Base-by-base conservation (phyloP, 1,284 basidiomycete genomes). In the Moniliophthora roreri region DNA sequence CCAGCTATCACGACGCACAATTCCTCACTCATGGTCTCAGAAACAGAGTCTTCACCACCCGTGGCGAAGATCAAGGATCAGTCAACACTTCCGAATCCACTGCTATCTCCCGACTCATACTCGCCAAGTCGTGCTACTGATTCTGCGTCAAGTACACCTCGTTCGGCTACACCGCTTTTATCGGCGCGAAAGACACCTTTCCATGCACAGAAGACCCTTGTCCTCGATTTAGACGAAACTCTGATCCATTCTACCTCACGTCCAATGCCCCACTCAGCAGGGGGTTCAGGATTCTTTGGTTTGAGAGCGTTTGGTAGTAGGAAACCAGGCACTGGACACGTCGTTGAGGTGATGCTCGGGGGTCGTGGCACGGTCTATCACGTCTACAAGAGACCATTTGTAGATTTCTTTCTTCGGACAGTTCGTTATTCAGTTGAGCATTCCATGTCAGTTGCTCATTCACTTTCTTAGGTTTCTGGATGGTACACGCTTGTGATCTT, bases 401-500 rank as follows among this genome's bases (percentile, higher is more conserved):
- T 89, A 53, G 96, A 98, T 72, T 97, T 91, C 73, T 98, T 98
- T 68, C 78, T 98, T 58, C 83, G 93, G 63, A 97, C 95, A 76
- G 94, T 94, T 59, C 63, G 86, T 71, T 16, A 61, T 52, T 24
- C 41, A 40, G 11, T 50, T 40, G 10, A 15, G 16, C 42, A 28
- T 34, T 49, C 21, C 9, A 42, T 42, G 26, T 26, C 8, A 46
- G 4, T 11, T 11, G 28, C 24, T 15, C 7, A 15, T 21, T 24
- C 24, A 6, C 9, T 32, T 39, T 35, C 45, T 11, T 66, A 97
- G 94, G 97, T 98, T 41, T 95, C 96, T 21, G 81, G 88, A 38
- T 99, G 96, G 96, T 99, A 99, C 74, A 98, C 95, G 1, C 85
- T 99, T 51, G 95, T 99, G 52, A 93, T 99, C 59, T 99, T 96